Evolutionary conservation across 768 basidiomycete genomes (phyloP).

Genomic region (Suillus bovinus): DNA sequence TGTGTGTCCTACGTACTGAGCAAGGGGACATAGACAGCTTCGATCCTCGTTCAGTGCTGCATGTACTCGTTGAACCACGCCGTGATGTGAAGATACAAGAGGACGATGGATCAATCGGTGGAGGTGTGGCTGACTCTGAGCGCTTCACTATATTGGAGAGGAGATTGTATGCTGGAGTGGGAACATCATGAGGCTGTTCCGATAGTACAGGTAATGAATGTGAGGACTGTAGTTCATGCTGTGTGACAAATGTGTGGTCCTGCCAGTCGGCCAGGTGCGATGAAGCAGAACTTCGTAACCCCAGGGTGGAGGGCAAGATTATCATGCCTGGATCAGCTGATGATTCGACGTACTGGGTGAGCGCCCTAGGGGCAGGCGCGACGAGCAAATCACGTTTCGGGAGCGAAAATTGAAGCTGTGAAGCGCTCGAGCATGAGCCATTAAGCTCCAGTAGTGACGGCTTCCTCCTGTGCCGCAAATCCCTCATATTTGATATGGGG

Average conservation of each 20-base stretch:
- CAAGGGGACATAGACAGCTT: slow-evolving; percentile 17
- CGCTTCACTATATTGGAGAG: slow-evolving; percentile 55
- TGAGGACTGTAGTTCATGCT: slow-evolving; percentile 7
- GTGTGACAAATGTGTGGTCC: slow-evolving; percentile 4
- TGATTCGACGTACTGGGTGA: slow-evolving; percentile 73
- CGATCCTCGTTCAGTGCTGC: slow-evolving; percentile 26
- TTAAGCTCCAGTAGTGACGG: slow-evolving; percentile 47
- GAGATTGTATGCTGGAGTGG: slow-evolving; percentile 61
- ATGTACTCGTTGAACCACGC: slow-evolving; percentile 34
- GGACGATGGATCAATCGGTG: slow-evolving; percentile 15
- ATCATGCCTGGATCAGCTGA: slow-evolving; percentile 53
- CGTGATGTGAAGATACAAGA: slow-evolving; percentile 34
- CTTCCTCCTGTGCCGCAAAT: slow-evolving; percentile 38
- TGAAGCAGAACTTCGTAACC: slow-evolving; percentile 47
- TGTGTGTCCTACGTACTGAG: slow-evolving; percentile 12
- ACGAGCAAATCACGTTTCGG: slow-evolving; percentile 56
- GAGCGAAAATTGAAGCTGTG: slow-evolving; percentile 52
- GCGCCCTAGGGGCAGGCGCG: slow-evolving; percentile 68
- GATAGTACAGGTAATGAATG: slow-evolving; percentile 25
- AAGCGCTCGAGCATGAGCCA: slow-evolving; percentile 24
- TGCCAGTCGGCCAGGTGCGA: slow-evolving; percentile 22
- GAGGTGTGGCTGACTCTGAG: slow-evolving; percentile 29
- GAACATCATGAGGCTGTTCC: slow-evolving; percentile 40
- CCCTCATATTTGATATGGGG: slow-evolving; percentile 38
- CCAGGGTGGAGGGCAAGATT: slow-evolving; percentile 68